Conservation (phyloP, 2,329 filamentous ascomycete species). For the Aspergillus chevalieri region DNA sequence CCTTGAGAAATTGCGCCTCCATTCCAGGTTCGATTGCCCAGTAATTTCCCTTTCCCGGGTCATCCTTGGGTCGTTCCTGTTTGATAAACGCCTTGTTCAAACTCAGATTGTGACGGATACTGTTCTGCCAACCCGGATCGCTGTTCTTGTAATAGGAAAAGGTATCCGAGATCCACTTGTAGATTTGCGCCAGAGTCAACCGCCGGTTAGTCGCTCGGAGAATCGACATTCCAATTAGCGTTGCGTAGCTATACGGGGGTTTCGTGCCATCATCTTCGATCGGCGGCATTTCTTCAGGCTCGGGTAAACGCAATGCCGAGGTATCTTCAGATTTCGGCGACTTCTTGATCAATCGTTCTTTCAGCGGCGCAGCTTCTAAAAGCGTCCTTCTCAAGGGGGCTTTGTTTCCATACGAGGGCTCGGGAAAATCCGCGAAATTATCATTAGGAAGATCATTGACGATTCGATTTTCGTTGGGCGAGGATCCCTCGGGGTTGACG, state of each 20-base stretch:
- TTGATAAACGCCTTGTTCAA: constrained; percentile 96
- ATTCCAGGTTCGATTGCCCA: constrained; percentile 90
- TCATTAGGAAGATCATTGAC: constrained; percentile 35
- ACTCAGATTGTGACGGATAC: constrained; percentile 95
- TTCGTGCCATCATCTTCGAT: constrained; percentile 84
- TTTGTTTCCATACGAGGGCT: constrained; percentile 41
- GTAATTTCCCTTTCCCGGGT: constrained; percentile 95
- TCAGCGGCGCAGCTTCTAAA: constrained; percentile 66
- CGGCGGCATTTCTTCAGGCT: constrained; percentile 70
- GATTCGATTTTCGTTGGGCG: constrained; percentile 45
- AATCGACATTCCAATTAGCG: constrained; percentile 95
- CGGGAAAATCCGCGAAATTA: constrained; percentile 43
- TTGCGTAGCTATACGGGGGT: constrained; percentile 87
- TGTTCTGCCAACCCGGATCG: constrained; percentile 96
- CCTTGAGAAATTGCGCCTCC: constrained; percentile 83
- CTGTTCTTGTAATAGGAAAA: constrained; percentile 79
- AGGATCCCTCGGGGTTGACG: constrained; percentile 31
- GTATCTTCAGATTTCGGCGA: constrained; percentile 54
- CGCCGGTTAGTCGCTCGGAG: constrained; percentile 75
- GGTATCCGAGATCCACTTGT: constrained; percentile 98
- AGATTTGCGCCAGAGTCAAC: constrained; percentile 88
- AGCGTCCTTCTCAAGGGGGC: constrained; percentile 53
- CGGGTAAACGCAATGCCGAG: constrained; percentile 51
- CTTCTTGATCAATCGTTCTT: constrained; percentile 66
- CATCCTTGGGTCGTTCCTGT: constrained; percentile 91